Evolutionary conservation across 345 rosid species (phyloP).

Genomic region (Syzygium aromaticum): DNA sequence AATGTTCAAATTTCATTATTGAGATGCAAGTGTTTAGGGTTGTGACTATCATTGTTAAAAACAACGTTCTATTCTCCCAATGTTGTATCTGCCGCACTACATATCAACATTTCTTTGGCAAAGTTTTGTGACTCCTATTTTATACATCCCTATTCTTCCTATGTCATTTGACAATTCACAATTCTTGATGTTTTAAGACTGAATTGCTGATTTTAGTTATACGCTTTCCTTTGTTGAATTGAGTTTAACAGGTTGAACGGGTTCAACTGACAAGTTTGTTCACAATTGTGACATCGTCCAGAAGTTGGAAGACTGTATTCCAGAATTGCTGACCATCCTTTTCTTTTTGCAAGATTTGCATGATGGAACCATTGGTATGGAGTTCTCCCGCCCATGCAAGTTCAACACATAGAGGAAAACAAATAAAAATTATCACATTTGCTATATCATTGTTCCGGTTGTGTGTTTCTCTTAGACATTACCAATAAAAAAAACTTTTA

Average conservation of each 20-base stretch:
- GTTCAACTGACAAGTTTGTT: background rate
- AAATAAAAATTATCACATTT: background rate
- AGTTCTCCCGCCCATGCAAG: background rate
- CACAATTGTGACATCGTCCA: background rate
- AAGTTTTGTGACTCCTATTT: background rate
- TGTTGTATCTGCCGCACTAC: background rate
- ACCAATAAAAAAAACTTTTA: background rate
- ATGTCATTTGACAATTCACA: background rate
- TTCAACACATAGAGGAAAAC: background rate
- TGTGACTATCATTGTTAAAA: too few species aligned
- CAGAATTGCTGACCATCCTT: background rate
- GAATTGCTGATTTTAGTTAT: background rate
- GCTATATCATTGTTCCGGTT: background rate
- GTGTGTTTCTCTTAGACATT: background rate
- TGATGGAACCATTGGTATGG: background rate
- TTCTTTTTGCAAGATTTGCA: background rate
- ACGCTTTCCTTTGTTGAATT: background rate
- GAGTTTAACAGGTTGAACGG: background rate
- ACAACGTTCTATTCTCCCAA: too few species aligned
- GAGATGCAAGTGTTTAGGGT: background rate
- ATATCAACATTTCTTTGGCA: background rate
- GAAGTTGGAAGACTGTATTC: background rate
- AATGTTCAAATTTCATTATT: background rate
- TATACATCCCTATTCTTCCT: background rate
- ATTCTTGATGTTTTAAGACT: background rate